Conservation (phyloP, 78 protist genomes). For the Monosiga brevicollis region DNA sequence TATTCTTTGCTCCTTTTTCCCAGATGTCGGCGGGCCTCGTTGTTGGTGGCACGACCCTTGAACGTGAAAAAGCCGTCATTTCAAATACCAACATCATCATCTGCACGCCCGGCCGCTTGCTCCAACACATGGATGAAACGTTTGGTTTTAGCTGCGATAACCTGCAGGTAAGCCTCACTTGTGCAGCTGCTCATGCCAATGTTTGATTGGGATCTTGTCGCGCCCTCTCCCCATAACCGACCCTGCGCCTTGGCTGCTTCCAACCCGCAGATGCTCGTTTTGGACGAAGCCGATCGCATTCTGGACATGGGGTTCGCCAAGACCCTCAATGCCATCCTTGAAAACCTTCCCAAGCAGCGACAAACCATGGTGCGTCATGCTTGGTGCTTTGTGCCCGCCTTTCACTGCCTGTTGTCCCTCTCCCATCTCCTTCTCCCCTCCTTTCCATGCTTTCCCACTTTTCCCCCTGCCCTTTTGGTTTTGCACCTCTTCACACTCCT, state of each 20-base stretch:
- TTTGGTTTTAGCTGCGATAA: constrained; percentile 40
- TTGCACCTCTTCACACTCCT: too few species aligned
- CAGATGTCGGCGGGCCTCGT: constrained; percentile 79
- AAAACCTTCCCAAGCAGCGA: constrained; percentile 63
- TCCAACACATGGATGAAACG: constrained; percentile 94
- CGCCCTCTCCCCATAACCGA: background rate
- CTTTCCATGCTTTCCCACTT: background rate
- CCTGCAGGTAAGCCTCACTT: constrained; percentile 30
- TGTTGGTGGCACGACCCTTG: constrained; percentile 81
- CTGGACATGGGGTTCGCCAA: constrained; percentile 87
- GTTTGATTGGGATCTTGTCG: background rate
- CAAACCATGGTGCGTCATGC: constrained; percentile 23
- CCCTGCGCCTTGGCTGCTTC: background rate
- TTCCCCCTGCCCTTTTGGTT: constrained; percentile 73
- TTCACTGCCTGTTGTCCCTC: background rate
- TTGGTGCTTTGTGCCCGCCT: too few species aligned
- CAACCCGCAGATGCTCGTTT: constrained; percentile 22
- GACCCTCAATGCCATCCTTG: constrained; percentile 68
- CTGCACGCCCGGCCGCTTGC: constrained; percentile 96
- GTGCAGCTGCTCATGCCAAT: constrained; percentile 30
- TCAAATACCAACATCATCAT: constrained; percentile 77
- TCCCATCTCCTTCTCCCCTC: background rate
- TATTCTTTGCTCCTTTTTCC: background rate
- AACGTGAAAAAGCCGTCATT: constrained; percentile 47
- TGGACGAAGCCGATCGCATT: constrained; percentile 96